These are phyloP conservation scores for Cordyceps sp. DNA, from an alignment of 2,329 filamentous ascomycete species.

Conservation along the genomic window DNA sequence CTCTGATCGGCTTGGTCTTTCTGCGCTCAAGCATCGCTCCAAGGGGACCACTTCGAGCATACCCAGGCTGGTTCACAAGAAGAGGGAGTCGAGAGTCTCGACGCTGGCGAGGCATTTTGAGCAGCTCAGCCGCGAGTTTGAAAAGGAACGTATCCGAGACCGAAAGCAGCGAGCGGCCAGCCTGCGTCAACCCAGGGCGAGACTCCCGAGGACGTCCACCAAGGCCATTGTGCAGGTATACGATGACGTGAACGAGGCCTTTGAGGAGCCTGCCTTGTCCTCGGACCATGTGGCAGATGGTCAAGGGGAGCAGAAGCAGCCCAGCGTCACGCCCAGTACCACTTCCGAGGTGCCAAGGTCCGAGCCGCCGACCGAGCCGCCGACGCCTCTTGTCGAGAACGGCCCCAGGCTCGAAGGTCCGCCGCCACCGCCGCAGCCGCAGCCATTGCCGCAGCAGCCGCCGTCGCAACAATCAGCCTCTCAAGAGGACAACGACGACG, in stretches of 20 bases:
- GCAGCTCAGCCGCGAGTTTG: constrained; percentile 88
- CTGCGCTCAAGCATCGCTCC: constrained; percentile 41
- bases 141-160: constrained; percentile 81
- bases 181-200: constrained; percentile 57
- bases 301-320: constrained; percentile 4
- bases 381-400: constrained; percentile 4
- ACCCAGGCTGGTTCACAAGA: constrained; percentile 67
- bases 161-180: constrained; percentile 66
- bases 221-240: constrained; percentile 95
- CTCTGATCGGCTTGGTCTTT: constrained; percentile 52
- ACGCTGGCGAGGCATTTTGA: constrained; percentile 93
- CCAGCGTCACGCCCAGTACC: constrained; percentile 7
- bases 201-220: constrained; percentile 73
- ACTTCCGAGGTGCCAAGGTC: constrained; percentile 7
- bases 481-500: constrained; percentile 12
- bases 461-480: not conserved
- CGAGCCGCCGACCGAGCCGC: constrained; percentile 4
- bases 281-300: constrained; percentile 22
- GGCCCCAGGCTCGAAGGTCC: constrained; percentile 8
- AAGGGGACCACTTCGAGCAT: constrained; percentile 59
- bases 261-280: constrained; percentile 57
- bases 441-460: not conserved
- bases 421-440: constrained; percentile 3
- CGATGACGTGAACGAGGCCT: constrained; percentile 81
- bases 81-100: constrained; percentile 64